Percentiles rank a stretch among this genome's conserved stretches.
phyloP scores from a whole-genome alignment of 495 filamentous ascomycete genomes.

The Aspergillus sparsus region DNA sequence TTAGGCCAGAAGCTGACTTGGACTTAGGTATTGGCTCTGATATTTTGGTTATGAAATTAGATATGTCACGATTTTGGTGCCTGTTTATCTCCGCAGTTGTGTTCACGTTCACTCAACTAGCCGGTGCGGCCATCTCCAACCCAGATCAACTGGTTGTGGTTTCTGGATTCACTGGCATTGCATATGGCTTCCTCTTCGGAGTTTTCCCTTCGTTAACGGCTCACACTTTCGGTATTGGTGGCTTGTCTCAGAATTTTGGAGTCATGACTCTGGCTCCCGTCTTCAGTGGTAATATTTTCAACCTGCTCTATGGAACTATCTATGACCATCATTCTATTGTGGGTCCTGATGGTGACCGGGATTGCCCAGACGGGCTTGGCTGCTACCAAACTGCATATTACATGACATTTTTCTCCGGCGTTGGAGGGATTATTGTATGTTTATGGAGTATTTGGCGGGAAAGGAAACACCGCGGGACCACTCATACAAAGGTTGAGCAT shows the following conservation, averaged over 20 bases:
- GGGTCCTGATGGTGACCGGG: constrained; percentile 64
- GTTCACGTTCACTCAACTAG: constrained; percentile 80
- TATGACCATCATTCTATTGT: constrained; percentile 78
- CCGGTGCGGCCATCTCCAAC: constrained; percentile 74
- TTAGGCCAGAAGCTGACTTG: constrained; percentile 2
- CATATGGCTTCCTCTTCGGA: constrained; percentile 93
- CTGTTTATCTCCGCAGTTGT: constrained; percentile 72
- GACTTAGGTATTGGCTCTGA: constrained; percentile 80
- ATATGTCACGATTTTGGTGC: constrained; percentile 86
- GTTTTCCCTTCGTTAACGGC: constrained; percentile 90
- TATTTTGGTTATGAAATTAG: constrained; percentile 75
- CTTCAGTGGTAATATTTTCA: constrained; percentile 86
- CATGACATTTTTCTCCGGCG: constrained; percentile 74
- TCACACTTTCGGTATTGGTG: constrained; percentile 86
- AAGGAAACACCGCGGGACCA: constrained; percentile 33
- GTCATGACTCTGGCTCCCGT: constrained; percentile 88
- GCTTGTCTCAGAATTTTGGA: constrained; percentile 92
- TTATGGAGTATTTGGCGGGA: constrained; percentile 79
- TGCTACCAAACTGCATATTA: constrained; percentile 85
- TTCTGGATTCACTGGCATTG: constrained; percentile 80
- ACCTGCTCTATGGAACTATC: constrained; percentile 75
- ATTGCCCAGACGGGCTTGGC: constrained; percentile 74
- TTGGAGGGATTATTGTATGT: constrained; percentile 67
- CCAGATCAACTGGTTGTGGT: constrained; percentile 76
- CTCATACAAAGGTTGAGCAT: constrained; percentile 36